Evolutionary conservation across 208 protist genomes (phyloP).

Genomic region (Trypanosoma boissoni): DNA sequence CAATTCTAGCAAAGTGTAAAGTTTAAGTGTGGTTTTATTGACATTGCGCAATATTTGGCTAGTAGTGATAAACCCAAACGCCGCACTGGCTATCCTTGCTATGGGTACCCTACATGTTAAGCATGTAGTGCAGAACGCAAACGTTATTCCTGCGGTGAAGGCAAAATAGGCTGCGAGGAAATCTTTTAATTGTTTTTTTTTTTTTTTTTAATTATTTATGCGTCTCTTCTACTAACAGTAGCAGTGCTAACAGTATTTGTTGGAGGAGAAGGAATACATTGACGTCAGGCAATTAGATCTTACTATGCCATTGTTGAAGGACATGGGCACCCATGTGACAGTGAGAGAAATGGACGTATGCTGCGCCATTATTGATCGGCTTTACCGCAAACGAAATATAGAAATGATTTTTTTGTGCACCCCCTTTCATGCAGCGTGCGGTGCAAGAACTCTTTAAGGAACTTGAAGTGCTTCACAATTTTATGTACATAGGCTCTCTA

Average conservation of each 20-base stretch:
- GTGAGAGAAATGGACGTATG: constrained; percentile 1
- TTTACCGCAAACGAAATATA: constrained; percentile 59
- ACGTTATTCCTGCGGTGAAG: constrained; percentile 13
- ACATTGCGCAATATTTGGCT: constrained; percentile 85
- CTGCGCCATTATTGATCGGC: constrained; percentile 30
- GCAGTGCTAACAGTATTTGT: constrained; percentile 83
- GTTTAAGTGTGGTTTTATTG: constrained; percentile 71
- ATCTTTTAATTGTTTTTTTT: constrained; percentile 31
- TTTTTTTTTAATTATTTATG: constrained; percentile 48
- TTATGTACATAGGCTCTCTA: constrained; percentile 83
- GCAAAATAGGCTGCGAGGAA: constrained; percentile 16
- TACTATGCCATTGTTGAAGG: constrained; percentile 23
- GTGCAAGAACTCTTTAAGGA: constrained; percentile 41
- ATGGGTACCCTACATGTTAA: constrained; percentile 24
- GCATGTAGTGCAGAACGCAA: constrained; percentile 9
- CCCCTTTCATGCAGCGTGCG: constrained; percentile 33
- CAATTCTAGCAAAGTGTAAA: constrained; percentile 88
- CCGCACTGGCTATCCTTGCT: constrained; percentile 39
- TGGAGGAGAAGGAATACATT: constrained; percentile 27
- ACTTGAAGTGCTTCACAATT: constrained; percentile 60
- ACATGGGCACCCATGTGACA: background rate
- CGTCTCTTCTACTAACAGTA: constrained; percentile 63
- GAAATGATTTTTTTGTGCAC: constrained; percentile 34
- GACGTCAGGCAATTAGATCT: constrained; percentile 62
- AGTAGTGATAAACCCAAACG: constrained; percentile 60